These are phyloP conservation scores for Schizosaccharomyces versatilis DNA, from an alignment of 1,139 yeast species.

Conservation along the genomic window DNA sequence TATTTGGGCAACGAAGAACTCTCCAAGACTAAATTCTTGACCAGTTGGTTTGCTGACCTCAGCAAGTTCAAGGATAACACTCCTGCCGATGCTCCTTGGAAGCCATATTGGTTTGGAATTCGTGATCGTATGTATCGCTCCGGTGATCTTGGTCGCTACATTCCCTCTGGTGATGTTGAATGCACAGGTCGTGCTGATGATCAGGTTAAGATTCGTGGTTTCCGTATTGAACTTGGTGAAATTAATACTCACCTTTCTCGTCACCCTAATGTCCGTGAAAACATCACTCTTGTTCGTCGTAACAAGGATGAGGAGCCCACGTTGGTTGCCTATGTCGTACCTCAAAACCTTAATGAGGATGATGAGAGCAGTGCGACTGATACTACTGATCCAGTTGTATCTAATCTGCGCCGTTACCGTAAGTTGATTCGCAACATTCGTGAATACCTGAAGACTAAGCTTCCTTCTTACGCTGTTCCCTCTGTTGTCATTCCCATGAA, in stretches of 20 bases:
- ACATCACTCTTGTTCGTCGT: constrained; percentile 26
- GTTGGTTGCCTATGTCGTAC: constrained; percentile 75
- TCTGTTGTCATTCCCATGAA: constrained; percentile 70
- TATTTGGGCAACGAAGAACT: constrained; percentile 78
- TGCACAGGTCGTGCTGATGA: constrained; percentile 98
- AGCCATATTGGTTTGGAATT: constrained; percentile 72
- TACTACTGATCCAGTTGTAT: constrained; percentile 38
- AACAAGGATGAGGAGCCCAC: constrained; percentile 86
- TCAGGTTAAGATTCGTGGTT: constrained; percentile 94
- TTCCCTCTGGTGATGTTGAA: constrained; percentile 93
- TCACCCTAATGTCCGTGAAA: constrained; percentile 7
- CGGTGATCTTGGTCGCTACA: constrained; percentile 88
- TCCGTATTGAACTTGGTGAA: constrained; percentile 93
- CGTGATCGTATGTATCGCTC: constrained; percentile 89
- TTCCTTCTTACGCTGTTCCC: constrained; percentile 88
- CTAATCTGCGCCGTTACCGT: constrained; percentile 56
- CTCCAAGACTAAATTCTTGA: constrained; percentile 67
- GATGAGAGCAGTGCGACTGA: constrained; percentile 20
- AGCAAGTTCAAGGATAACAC: neutral
- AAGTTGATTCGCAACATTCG: constrained; percentile 62
- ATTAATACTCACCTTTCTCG: constrained; percentile 80
- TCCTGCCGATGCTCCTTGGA: constrained; percentile 36
- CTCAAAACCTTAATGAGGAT: constrained; percentile 33
- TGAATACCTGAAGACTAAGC: constrained; percentile 59
- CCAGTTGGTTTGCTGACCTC: constrained; percentile 61